Percentiles rank a stretch among this genome's conserved stretches.
These are phyloP conservation scores for Yarrowia hollandica DNA, from an alignment of 805 yeast species.

Conservation along the genomic window DNA sequence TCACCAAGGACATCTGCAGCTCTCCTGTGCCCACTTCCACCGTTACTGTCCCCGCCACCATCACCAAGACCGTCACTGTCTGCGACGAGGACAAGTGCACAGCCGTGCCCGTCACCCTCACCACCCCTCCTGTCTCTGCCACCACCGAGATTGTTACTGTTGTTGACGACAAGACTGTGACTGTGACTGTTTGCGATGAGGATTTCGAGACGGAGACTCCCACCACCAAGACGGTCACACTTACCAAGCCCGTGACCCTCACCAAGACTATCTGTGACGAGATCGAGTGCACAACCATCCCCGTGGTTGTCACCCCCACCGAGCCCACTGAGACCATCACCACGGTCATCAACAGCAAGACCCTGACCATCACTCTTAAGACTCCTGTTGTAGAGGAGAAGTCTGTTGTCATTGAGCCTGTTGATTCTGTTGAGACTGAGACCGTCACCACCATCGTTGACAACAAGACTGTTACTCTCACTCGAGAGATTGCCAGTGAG, in stretches of 20 bases:
- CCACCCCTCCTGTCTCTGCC: background rate
- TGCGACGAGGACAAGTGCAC: background rate
- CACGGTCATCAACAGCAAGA: no score
- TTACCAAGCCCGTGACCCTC: slow-evolving; percentile 1
- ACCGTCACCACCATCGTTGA: background rate
- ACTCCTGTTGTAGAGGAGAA: background rate
- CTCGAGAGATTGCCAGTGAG: background rate
- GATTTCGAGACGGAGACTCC: background rate
- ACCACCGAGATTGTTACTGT: background rate
- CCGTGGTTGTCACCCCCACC: slow-evolving; percentile 3
- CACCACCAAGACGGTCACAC: background rate
- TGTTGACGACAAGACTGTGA: background rate
- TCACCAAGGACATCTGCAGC: background rate
- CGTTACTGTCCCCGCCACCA: background rate
- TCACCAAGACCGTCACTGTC: background rate
- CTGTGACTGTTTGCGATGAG: slow-evolving; percentile 1
- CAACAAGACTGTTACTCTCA: background rate
- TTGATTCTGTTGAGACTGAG: background rate
- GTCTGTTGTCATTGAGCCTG: background rate
- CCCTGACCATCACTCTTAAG: no score
- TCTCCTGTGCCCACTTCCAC: background rate
- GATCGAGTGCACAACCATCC: background rate
- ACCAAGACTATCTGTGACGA: slow-evolving; percentile 13
- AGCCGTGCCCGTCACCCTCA: no score
- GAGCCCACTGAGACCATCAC: slow-evolving; percentile 4